A percentile compares a stretch with the other conserved stretches of the same genome.
Conservation (phyloP, 345 rosid genomes). For the Lepidium didymum region DNA sequence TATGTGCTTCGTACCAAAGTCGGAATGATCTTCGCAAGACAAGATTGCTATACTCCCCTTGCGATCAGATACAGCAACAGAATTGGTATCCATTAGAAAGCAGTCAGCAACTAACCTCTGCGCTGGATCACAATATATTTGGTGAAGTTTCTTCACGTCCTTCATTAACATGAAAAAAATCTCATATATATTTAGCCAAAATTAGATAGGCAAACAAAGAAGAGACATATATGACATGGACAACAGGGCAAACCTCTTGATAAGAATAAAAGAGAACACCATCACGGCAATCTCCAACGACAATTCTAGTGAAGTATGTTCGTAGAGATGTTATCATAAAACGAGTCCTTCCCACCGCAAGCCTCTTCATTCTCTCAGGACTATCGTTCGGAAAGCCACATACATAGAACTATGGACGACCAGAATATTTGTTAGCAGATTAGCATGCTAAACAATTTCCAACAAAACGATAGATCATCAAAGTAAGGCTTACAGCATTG, state of each 20-base stretch:
- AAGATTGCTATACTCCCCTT: conserved; percentile 89
- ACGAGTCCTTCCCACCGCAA: conserved; percentile 81
- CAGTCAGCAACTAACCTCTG: conserved; percentile 97
- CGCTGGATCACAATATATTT: conserved; percentile 82
- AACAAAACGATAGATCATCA: not conserved
- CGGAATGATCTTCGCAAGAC: conserved; percentile 64
- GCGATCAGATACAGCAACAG: conserved; percentile 93
- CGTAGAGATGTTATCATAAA: conserved; percentile 81
- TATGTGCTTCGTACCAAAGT: conserved; percentile 36
- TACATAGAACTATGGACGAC: conserved; percentile 64
- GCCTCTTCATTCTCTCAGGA: conserved; percentile 63
- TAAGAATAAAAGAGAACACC: conserved; percentile 88
- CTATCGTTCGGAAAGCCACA: conserved; percentile 71
- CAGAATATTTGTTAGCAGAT: conserved; percentile 10
- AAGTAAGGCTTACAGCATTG: conserved; percentile 68
- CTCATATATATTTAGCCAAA: not conserved
- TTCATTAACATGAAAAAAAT: conserved; percentile 18
- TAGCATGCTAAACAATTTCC: conserved; percentile 20
- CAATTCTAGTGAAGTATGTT: conserved; percentile 74
- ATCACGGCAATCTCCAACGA: conserved; percentile 97
- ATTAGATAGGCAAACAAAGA: not conserved
- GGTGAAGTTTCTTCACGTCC: conserved; percentile 83
- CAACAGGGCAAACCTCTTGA: conserved; percentile 56
- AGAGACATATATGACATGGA: not conserved
- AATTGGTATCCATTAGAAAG: conserved; percentile 66